Percentiles rank a stretch among this genome's conserved stretches.
Evolutionary conservation across 163 green algal species (phyloP).

Genomic region (Scenedesmus sp.): DNA sequence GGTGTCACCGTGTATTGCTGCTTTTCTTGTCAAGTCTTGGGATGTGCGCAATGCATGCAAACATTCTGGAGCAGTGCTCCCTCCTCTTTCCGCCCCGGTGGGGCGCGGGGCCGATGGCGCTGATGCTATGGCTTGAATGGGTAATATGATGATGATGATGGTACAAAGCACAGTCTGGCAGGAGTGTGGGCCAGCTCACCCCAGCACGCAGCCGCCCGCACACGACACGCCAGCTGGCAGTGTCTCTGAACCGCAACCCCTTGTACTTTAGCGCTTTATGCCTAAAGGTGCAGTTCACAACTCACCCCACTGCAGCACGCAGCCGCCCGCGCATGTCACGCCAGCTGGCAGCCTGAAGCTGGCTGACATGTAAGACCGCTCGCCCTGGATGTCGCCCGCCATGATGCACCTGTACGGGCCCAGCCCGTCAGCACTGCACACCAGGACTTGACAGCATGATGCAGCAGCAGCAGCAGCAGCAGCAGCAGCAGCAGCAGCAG

Average conservation of each 20-base stretch:
- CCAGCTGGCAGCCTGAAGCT: slow-evolving; percentile 9
- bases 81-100: too few relatives aligned
- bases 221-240: not conserved
- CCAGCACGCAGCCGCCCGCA: not conserved
- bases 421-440: not conserved
- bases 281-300: not conserved
- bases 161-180: too few relatives aligned
- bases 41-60: too few relatives aligned
- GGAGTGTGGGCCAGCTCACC: not conserved
- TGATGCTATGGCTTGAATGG: too few relatives aligned
- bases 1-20: too few relatives aligned
- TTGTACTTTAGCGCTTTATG: too few relatives aligned
- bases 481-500: too few relatives aligned
- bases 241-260: too few relatives aligned
- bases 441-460: slow-evolving; percentile 1
- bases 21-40: too few relatives aligned
- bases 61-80: too few relatives aligned
- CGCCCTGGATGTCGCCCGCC: not conserved
- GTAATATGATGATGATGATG: too few relatives aligned
- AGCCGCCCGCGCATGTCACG: slow-evolving; percentile 9
- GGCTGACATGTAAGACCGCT: not conserved
- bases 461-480: not conserved
- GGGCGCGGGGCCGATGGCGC: too few relatives aligned
- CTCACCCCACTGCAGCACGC: slow-evolving; percentile 25
- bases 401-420: not conserved